Evolutionary conservation across 2,329 filamentous ascomycete species (phyloP), one percentile per base, ranked within the genome.

Genomic region (Phialophora macrospora): DNA sequence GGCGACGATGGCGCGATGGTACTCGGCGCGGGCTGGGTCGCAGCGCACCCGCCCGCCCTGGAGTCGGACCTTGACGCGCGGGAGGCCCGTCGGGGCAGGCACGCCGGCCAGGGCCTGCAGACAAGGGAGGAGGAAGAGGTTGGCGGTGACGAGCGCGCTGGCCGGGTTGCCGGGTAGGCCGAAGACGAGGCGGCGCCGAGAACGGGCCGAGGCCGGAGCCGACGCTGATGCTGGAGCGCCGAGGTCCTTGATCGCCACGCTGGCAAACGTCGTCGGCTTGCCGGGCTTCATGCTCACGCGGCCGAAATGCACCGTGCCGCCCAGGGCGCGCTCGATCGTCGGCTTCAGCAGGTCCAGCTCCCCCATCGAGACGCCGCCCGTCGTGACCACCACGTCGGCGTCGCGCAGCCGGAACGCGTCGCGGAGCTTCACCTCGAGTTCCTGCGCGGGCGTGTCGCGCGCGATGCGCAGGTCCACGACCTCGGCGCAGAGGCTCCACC

Each of bases 261-360:
- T 97, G 2, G 95, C 95, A 77, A 99, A 99, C 0, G 95, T 99
- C 0, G 93, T 97, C 1, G 95, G 95, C 78, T 98, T 99, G 4
- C 95, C 95, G 0, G 95, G 95, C 81, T 99, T 99, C 95, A 99
- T 98, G 62, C 90, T 87, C 2, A 99, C 95, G 2, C 95, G 90
- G 26, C 95, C 95, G 73, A 99, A 99, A 78, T 97, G 95, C 71
- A 99, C 97, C 0, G 89, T 95, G 7, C 95, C 95, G 63, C 93
- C 92, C 0, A 99, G 85, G 1, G 88, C 84, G 49, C 94, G 89
- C 80, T 98, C 95, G 73, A 99, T 91, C 0, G 94, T 98, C 0
- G 95, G 94, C 77, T 99, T 99, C 22, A 99, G 86, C 7, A 99
- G 88, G 77, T 99, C 95, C 2, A 97, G 87, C 79, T 99, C 95